Percentiles rank a stretch among this genome's conserved stretches.
Conservation (phyloP, 768 basidiomycete species). For the Mrakia blollopis region DNA sequence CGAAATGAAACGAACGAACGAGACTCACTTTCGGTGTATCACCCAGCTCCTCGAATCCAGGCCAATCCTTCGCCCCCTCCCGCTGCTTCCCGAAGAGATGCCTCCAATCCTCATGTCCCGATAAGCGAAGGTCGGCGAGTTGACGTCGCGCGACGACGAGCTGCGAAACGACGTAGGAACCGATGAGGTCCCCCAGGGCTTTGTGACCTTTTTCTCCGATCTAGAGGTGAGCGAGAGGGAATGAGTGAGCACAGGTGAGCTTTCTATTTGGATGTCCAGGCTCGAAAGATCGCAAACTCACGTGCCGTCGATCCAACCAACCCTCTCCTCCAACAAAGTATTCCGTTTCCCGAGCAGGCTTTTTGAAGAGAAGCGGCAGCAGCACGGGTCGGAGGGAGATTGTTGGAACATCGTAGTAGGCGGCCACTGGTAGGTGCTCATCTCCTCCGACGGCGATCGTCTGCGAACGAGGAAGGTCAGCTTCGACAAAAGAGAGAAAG, state of each 20-base stretch:
- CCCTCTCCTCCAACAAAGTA: neutral
- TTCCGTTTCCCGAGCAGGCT: neutral
- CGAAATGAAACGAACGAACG: neutral
- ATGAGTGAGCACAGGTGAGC: too few species aligned
- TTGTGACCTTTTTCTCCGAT: too few species aligned
- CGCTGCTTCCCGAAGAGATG: constrained; percentile 3
- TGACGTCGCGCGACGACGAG: neutral
- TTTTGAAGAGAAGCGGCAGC: neutral
- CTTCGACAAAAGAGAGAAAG: neutral
- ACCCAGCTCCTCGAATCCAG: neutral
- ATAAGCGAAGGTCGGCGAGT: neutral
- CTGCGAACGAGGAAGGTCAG: neutral
- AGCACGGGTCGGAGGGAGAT: neutral
- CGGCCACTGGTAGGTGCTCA: neutral
- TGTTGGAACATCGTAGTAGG: neutral
- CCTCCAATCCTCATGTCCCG: neutral
- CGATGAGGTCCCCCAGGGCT: neutral
- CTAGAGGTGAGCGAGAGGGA: too few species aligned
- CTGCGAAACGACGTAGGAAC: neutral
- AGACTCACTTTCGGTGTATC: neutral
- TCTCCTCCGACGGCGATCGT: constrained; percentile 12
- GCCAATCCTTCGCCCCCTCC: neutral
- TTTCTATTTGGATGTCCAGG: too few species aligned
- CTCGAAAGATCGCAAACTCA: too few species aligned
- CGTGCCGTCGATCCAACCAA: neutral